Conservation (phyloP, 257 asterid species). For the Galeopsis tetrahit region DNA sequence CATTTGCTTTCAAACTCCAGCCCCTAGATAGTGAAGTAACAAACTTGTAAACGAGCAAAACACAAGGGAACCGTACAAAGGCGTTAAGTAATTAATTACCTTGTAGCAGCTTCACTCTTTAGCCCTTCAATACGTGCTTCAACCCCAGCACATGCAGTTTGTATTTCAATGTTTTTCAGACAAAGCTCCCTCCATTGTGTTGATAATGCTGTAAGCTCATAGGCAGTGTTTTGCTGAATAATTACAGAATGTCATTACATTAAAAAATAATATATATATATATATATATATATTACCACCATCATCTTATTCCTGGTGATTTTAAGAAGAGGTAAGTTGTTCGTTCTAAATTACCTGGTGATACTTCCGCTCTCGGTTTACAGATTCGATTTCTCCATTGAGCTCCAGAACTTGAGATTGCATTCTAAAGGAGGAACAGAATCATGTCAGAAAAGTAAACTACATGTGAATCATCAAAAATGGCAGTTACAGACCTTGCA, state of each 20-base stretch:
- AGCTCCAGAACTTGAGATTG: slow-evolving; percentile 79
- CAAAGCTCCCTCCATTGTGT: slow-evolving; percentile 96
- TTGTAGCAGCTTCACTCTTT: slow-evolving; percentile 61
- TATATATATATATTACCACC: too few species aligned
- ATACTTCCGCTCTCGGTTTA: slow-evolving; percentile 95
- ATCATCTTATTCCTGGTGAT: neutral
- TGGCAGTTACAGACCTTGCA: neutral
- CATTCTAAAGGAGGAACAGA: slow-evolving; percentile 50
- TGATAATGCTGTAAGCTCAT: slow-evolving; percentile 87
- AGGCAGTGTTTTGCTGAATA: slow-evolving; percentile 92
- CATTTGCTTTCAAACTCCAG: slow-evolving; percentile 65
- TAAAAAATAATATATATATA: too few species aligned
- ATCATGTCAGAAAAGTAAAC: slow-evolving; percentile 16
- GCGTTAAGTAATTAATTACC: slow-evolving; percentile 46
- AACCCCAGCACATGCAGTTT: slow-evolving; percentile 73
- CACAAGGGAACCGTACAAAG: slow-evolving; percentile 16
- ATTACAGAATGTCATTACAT: slow-evolving; percentile 21
- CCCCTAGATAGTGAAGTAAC: slow-evolving; percentile 47
- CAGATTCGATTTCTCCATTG: slow-evolving; percentile 74
- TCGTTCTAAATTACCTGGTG: slow-evolving; percentile 71
- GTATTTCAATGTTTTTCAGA: slow-evolving; percentile 83
- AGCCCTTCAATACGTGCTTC: slow-evolving; percentile 62
- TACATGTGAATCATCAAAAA: slow-evolving; percentile 12
- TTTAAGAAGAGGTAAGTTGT: neutral
- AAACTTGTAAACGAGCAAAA: slow-evolving; percentile 25